phyloP scores from a whole-genome alignment of 2,329 filamentous ascomycete genomes.

The Didymella keratinophila region DNA sequence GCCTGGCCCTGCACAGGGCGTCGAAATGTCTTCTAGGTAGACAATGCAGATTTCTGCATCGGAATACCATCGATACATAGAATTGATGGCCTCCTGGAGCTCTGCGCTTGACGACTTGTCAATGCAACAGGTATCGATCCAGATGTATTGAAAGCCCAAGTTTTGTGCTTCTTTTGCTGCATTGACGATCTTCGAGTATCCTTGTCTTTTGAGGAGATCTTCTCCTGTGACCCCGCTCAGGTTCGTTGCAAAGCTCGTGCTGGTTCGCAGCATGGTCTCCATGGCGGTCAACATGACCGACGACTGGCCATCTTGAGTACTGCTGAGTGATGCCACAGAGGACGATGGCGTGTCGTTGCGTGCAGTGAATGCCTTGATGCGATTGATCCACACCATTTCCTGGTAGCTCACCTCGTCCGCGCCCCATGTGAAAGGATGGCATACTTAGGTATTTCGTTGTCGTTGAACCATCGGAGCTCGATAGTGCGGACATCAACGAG shows the following conservation, averaged over 20 bases:
- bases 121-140: conserved; percentile 38
- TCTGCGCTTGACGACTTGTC: conserved; percentile 33
- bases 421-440: conserved; percentile 34
- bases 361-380: conserved; percentile 21
- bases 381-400: conserved; percentile 26
- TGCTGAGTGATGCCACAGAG: conserved; percentile 5
- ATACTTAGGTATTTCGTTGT: conserved; percentile 31
- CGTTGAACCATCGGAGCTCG: conserved; percentile 32
- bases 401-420: conserved; percentile 30
- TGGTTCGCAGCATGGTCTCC: conserved; percentile 25
- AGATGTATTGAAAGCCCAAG: conserved; percentile 25
- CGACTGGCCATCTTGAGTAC: conserved; percentile 9
- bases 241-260: conserved; percentile 14
- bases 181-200: conserved; percentile 28
- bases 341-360: conserved; percentile 12
- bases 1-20: conserved; percentile 6
- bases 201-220: conserved; percentile 23
- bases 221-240: conserved; percentile 21
- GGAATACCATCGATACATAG: conserved; percentile 35
- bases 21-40: conserved; percentile 26
- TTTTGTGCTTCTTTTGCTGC: conserved; percentile 21
- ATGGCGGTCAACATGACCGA: conserved; percentile 22
- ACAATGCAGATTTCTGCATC: conserved; percentile 27
- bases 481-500: conserved; percentile 37
- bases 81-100: conserved; percentile 34